phyloP scores from a whole-genome alignment of 1,139 yeast species.

The Citeromyces siamensis region DNA sequence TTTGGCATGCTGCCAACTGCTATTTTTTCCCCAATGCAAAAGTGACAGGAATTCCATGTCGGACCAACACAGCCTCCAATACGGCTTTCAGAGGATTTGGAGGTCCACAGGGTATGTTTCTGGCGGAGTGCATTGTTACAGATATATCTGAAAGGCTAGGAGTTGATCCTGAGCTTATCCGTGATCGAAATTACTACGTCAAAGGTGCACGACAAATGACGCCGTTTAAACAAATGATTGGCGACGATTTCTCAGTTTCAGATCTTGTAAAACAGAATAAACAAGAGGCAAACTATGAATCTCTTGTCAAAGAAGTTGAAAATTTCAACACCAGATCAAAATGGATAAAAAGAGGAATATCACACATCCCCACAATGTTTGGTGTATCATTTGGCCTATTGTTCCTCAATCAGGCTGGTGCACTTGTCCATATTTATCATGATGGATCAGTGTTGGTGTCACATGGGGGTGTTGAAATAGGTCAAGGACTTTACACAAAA shows the following conservation, averaged over 20 bases:
- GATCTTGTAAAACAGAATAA: conserved; percentile 21
- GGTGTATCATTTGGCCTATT: conserved; percentile 32
- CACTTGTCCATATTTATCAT: conserved; percentile 29
- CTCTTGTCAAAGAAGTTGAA: conserved; percentile 21
- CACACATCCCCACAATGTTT: conserved; percentile 30
- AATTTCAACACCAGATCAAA: conserved; percentile 23
- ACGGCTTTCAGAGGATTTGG: conserved; percentile 36
- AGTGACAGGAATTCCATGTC: conserved; percentile 24
- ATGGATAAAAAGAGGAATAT: conserved; percentile 31
- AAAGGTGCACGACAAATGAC: conserved; percentile 18
- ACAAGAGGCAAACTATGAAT: conserved; percentile 20
- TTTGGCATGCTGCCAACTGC: conserved; percentile 27
- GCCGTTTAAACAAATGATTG: conserved; percentile 26
- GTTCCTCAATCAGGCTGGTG: conserved; percentile 32
- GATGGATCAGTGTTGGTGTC: conserved; percentile 30
- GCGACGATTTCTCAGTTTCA: conserved; percentile 26
- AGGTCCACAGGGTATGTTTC: conserved; percentile 34
- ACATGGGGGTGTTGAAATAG: conserved; percentile 37
- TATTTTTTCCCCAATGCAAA: conserved; percentile 27
- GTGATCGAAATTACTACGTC: conserved; percentile 23
- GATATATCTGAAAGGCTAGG: conserved; percentile 24
- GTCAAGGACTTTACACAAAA: conserved; percentile 34
- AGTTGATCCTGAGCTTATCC: conserved; percentile 23
- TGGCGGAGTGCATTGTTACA: conserved; percentile 24
- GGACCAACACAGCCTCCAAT: conserved; percentile 30